Evolutionary conservation across 2,329 filamentous ascomycete species (phyloP).

Genomic region (Aspergillus ustus): DNA sequence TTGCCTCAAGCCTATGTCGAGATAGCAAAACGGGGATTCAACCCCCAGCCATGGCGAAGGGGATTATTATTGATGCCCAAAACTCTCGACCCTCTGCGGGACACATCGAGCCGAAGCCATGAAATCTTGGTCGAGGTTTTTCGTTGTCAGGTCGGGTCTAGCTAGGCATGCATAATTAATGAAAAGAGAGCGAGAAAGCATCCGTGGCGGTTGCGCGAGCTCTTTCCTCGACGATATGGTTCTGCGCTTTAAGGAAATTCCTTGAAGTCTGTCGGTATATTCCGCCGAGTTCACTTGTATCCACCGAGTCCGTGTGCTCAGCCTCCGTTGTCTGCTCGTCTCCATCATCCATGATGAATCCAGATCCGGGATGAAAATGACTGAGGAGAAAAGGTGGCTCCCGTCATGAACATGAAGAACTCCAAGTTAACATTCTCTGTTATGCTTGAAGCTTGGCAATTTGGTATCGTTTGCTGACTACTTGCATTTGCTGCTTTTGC

Average conservation of each 20-base stretch:
- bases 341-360: not conserved
- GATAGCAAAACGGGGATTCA: not conserved
- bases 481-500: not conserved
- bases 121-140: not conserved
- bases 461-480: not conserved
- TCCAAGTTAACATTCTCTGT: not conserved
- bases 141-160: too few relatives aligned
- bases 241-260: not conserved
- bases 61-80: not conserved
- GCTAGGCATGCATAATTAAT: too few relatives aligned
- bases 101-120: not conserved
- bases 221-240: not conserved
- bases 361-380: too few relatives aligned
- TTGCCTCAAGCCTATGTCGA: not conserved
- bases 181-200: too few relatives aligned
- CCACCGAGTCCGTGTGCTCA: not conserved
- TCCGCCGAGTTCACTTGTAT: not conserved
- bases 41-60: not conserved
- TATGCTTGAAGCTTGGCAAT: not conserved
- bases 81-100: not conserved
- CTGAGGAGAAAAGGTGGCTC: too few relatives aligned
- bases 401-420: not conserved
- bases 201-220: too few relatives aligned
- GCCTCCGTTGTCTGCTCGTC: not conserved
- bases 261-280: not conserved